Conservation (phyloP, 352 stramenopile genomes). For the Globisporangium carolinianum region DNA sequence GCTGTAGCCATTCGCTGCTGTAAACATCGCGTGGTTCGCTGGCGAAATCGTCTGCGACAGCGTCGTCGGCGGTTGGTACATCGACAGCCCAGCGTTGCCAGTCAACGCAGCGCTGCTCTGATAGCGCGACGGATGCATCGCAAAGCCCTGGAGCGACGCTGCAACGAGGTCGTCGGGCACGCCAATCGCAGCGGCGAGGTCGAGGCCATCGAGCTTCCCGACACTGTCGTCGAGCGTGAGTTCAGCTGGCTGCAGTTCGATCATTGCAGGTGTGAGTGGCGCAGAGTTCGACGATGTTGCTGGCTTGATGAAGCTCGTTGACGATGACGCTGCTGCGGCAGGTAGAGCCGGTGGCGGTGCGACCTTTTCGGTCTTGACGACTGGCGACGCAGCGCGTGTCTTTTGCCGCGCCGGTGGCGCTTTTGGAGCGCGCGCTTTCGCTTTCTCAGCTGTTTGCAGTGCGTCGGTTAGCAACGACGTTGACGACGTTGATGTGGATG, state of each 20-base stretch:
- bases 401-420: constrained; percentile 7
- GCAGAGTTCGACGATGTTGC: not conserved
- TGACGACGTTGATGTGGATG: not conserved
- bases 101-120: constrained; percentile 10
- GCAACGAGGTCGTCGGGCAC: constrained; percentile 65
- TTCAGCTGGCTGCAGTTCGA: constrained; percentile 7
- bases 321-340: not conserved
- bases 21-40: constrained; percentile 36
- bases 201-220: constrained; percentile 16
- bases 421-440: not conserved
- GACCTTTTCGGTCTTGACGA: constrained; percentile 17
- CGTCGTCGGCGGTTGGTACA: constrained; percentile 2
- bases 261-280: not conserved
- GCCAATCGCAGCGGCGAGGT: constrained; percentile 31
- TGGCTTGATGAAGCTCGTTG: not conserved
- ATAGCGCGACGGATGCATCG: constrained; percentile 50
- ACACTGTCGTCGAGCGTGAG: constrained; percentile 8
- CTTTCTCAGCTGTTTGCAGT: not conserved
- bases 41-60: constrained; percentile 26
- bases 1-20: constrained; percentile 41
- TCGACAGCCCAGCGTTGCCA: constrained; percentile 2
- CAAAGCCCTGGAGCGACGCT: constrained; percentile 69
- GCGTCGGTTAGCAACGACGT: not conserved
- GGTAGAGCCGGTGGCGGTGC: not conserved
- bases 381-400: constrained; percentile 23